A percentile compares a stretch with the other conserved stretches of the same genome.
phyloP scores from a whole-genome alignment of 345 rosid species.

The Eucalyptus regnans region DNA sequence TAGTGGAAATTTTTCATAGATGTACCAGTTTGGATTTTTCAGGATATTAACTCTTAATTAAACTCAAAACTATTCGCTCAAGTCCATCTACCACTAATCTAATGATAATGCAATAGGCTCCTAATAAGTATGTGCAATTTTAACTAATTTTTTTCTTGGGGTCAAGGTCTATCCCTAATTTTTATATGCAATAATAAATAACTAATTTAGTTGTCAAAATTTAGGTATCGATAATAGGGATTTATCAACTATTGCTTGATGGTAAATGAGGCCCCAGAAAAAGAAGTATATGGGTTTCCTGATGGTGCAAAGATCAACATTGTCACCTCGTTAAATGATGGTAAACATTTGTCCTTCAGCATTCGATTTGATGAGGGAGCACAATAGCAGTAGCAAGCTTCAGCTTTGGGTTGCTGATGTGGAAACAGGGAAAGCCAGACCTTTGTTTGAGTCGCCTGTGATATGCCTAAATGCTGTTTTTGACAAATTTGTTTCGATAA shows the following conservation, averaged over 20 bases:
- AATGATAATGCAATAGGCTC: too few species aligned
- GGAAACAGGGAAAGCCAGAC: slow-evolving; percentile 64
- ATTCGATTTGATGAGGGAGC: slow-evolving; percentile 53
- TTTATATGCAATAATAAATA: too few species aligned
- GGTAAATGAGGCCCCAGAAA: slow-evolving; percentile 67
- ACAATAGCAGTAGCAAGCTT: slow-evolving; percentile 41
- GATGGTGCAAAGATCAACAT: slow-evolving; percentile 78
- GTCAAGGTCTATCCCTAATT: rapidly evolving
- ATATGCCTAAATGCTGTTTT: slow-evolving; percentile 64
- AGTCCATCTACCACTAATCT: rapidly evolving
- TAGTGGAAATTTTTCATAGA: rapidly evolving
- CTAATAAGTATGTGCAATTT: too few species aligned
- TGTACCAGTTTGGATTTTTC: rapidly evolving
- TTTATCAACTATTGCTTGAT: slow-evolving; percentile 57
- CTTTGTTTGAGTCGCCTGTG: slow-evolving; percentile 52
- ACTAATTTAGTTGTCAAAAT: too few species aligned
- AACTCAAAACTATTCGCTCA: too few species aligned
- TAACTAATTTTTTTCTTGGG: too few species aligned
- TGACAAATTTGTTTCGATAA: slow-evolving; percentile 68
- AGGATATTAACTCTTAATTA: too few species aligned
- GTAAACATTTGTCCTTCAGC: slow-evolving; percentile 64
- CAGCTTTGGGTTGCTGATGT: slow-evolving; percentile 77
- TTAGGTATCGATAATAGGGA: slow-evolving; percentile 5
- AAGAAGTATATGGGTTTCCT: slow-evolving; percentile 63
- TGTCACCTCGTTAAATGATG: slow-evolving; percentile 70